A percentile compares a stretch with the other conserved stretches of the same genome.
phyloP scores from a whole-genome alignment of 2,329 filamentous ascomycete species.

The Ramularia endophylla region DNA sequence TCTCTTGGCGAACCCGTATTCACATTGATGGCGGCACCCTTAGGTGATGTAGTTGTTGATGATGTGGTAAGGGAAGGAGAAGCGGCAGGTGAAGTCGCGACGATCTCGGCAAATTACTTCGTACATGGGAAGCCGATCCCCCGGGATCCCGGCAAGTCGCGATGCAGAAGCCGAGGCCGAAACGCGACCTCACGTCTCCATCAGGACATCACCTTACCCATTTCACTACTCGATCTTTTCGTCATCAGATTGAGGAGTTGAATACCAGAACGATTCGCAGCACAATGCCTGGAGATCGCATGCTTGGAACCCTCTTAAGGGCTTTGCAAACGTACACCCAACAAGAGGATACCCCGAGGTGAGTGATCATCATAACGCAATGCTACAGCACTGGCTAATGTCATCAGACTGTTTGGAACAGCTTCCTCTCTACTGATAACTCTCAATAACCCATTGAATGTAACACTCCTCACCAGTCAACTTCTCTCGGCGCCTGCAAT shows the following conservation, averaged over 20 bases:
- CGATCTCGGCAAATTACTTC: no score
- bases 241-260: no score
- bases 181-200: no score
- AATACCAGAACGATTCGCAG: not conserved
- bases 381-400: constrained; percentile 9
- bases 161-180: not conserved
- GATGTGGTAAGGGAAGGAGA: no score
- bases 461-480: constrained; percentile 66
- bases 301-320: constrained; percentile 61
- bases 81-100: no score
- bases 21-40: no score
- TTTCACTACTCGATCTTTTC: not conserved
- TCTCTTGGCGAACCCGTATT: no score
- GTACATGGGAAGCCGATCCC: no score
- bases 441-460: constrained; percentile 68
- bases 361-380: not conserved
- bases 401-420: constrained; percentile 51
- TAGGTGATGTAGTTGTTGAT: no score
- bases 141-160: not conserved
- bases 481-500: constrained; percentile 65
- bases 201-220: not conserved
- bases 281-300: constrained; percentile 59
- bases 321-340: constrained; percentile 54
- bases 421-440: constrained; percentile 62
- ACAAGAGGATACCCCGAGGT: constrained; percentile 56